Conservation (phyloP, 805 yeast species). For the Yarrowia keelungensis region DNA sequence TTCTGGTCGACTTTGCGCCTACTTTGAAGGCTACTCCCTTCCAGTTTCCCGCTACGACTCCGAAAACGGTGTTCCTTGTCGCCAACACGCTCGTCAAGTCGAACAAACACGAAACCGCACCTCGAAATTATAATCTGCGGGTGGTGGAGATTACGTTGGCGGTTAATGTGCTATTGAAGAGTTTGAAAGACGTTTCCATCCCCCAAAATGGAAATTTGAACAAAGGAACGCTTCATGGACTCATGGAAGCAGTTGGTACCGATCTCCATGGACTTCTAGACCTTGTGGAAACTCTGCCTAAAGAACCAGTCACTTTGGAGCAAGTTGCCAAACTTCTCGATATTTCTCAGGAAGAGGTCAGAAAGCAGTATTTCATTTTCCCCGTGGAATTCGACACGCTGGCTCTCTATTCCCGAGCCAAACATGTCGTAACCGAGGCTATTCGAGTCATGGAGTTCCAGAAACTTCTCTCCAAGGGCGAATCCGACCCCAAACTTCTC, state of each 20-base stretch:
- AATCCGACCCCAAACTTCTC: slow-evolving; percentile 53
- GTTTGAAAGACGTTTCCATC: background rate
- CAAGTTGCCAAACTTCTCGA: slow-evolving; percentile 58
- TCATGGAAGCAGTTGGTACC: slow-evolving; percentile 56
- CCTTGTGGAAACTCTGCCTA: slow-evolving; percentile 56
- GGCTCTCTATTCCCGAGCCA: slow-evolving; percentile 63
- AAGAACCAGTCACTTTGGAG: slow-evolving; percentile 45
- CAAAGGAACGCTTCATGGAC: slow-evolving; percentile 70
- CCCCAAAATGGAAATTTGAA: slow-evolving; percentile 58
- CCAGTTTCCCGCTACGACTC: slow-evolving; percentile 57
- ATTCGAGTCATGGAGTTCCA: slow-evolving; percentile 61
- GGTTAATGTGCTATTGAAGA: slow-evolving; percentile 61
- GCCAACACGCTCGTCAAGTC: slow-evolving; percentile 69
- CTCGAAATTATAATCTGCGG: slow-evolving; percentile 70
- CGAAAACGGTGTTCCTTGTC: slow-evolving; percentile 61
- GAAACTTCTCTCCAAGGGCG: slow-evolving; percentile 42
- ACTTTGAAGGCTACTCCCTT: slow-evolving; percentile 61
- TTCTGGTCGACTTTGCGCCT: slow-evolving; percentile 68
- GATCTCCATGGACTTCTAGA: slow-evolving; percentile 40
- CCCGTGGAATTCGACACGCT: slow-evolving; percentile 66
- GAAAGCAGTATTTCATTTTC: slow-evolving; percentile 57
- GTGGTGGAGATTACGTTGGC: slow-evolving; percentile 78
- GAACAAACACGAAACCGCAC: slow-evolving; percentile 73
- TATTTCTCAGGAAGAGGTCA: slow-evolving; percentile 54
- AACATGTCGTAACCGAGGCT: slow-evolving; percentile 69